Evolutionary conservation across 306 rosid genomes (phyloP).

Genomic region (Sicyos edulis): DNA sequence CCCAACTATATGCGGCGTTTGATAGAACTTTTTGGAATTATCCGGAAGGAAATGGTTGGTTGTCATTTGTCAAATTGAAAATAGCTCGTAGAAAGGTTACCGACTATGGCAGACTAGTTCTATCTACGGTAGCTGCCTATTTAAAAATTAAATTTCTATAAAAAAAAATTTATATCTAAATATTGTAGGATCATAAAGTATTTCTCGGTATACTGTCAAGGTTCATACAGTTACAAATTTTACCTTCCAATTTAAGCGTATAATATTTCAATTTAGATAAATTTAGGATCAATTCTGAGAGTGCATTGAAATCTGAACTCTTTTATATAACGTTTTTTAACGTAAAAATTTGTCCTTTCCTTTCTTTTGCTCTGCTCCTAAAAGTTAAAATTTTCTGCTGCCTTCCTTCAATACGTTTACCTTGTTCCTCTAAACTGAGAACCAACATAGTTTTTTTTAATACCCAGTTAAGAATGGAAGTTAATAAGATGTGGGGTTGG

Average conservation of each 20-base stretch:
- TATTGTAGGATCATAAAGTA: too few species aligned
- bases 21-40: not conserved
- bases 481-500: not conserved
- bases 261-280: not conserved
- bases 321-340: too few species aligned
- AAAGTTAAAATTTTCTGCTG: not conserved
- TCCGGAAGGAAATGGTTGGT: slow-evolving; percentile 7
- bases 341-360: not conserved
- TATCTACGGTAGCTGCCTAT: too few species aligned
- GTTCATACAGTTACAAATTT: too few species aligned
- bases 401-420: not conserved
- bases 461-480: not conserved
- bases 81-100: not conserved
- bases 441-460: not conserved
- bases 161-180: too few species aligned
- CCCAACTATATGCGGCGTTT: not conserved
- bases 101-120: not conserved
- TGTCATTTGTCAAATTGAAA: too few species aligned
- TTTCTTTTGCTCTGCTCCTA: not conserved
- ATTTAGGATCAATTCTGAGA: not conserved
- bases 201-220: too few species aligned
- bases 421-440: not conserved
- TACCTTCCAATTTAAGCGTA: not conserved
- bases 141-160: too few species aligned
- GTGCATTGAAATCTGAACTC: not conserved